Evolutionary conservation across 768 basidiomycete species (phyloP), one percentile per base, ranked within the genome.

Genomic region (Rhizopogon vulgaris): DNA sequence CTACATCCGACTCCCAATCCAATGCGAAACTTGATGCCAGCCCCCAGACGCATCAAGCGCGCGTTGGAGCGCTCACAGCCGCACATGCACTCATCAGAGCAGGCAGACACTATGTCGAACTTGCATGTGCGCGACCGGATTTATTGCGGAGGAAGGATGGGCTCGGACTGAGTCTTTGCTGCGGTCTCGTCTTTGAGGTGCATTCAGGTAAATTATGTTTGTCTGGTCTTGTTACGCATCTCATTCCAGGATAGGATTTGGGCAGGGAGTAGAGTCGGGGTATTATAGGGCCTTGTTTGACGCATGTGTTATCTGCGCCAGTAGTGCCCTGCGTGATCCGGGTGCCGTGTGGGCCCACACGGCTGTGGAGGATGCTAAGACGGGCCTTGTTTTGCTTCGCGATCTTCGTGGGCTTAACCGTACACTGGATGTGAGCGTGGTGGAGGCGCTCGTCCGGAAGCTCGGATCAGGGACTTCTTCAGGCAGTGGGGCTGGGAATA

Each of bases 251-350:
- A 28, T 32, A 45, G 43, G 43, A 32, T 45, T 45, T 22, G 4
- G 12, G 18, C 43, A 30, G 30, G 28, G 30, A 45, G 43, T 45
- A 8, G 43, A 45, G 9, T 32, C 14, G 30, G 43, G 43, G n/a
- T 45, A 45, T 18, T 45, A 28, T 14, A 76, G 83, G 54, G 71
- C 80, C 12, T 65, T 90, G 17, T 80, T 85, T 58, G 84, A 87
- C 56, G 82, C 89, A 0, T 76, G 79, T 4, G 76, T 86, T 17
- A 72, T 81, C 12, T 84, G 82, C 56, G 83, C 83, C 7, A 78
- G 84, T 60, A 77, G 80, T 7, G 78, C 78, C 50, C 72, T 87
- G 48, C 74, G 74, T 60, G 75, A 80, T 49, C 79, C 80, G 0
- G 61, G 55, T 22, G 71, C 70, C 27, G 68, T 81, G 34, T 76